phyloP scores from a whole-genome alignment of 768 basidiomycete species.

The Paxillus involutus region DNA sequence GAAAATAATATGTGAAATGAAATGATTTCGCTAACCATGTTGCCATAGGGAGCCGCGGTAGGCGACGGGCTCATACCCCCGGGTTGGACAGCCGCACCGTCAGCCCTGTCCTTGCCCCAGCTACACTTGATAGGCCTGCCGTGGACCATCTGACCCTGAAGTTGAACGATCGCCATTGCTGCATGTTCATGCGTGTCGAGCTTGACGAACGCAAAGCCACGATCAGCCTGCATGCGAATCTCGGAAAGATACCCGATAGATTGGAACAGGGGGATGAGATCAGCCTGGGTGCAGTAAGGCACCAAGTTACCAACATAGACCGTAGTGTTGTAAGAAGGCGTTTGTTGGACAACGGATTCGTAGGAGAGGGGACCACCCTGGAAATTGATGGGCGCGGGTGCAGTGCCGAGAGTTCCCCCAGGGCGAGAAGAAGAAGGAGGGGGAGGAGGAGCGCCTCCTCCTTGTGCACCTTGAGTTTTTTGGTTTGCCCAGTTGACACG shows the following conservation, averaged over 20 bases:
- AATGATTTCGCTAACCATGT: slow-evolving; percentile 53
- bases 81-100: slow-evolving; percentile 57
- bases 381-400: slow-evolving; percentile 90
- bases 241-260: slow-evolving; percentile 98
- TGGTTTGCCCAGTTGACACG: slow-evolving; percentile 99
- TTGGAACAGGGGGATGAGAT: slow-evolving; percentile 97
- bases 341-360: slow-evolving; percentile 92
- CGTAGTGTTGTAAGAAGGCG: slow-evolving; percentile 90
- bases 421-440: slow-evolving; percentile 41
- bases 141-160: slow-evolving; percentile 97
- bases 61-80: slow-evolving; percentile 62
- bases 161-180: slow-evolving; percentile 95
- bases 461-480: slow-evolving; percentile 73
- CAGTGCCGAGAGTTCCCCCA: slow-evolving; percentile 49
- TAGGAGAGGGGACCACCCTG: slow-evolving; percentile 86
- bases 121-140: slow-evolving; percentile 97
- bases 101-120: slow-evolving; percentile 96
- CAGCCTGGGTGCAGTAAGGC: slow-evolving; percentile 95
- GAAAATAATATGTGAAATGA: background rate
- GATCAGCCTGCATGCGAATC: slow-evolving; percentile 98
- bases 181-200: slow-evolving; percentile 98
- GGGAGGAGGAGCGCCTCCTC: slow-evolving; percentile 32
- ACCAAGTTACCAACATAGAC: slow-evolving; percentile 99
- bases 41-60: slow-evolving; percentile 65
- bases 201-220: slow-evolving; percentile 98